phyloP scores from a whole-genome alignment of 2,329 filamentous ascomycete species.

The Gaeumannomyces tritici region DNA sequence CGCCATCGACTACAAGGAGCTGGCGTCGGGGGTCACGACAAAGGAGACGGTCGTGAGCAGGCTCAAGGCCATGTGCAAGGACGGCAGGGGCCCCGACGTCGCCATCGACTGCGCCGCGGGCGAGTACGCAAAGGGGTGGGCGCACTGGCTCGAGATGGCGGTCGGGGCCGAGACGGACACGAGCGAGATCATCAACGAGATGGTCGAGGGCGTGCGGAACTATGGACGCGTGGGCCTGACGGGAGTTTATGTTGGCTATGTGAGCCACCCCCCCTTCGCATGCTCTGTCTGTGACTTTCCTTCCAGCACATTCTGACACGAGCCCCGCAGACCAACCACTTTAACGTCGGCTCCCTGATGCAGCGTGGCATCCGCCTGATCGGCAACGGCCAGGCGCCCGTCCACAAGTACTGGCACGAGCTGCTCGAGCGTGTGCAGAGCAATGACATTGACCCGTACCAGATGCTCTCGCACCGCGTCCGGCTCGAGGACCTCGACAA shows the following conservation, averaged over 20 bases:
- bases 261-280: constrained; percentile 18
- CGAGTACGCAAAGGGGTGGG: constrained; percentile 52
- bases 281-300: neutral
- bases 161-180: constrained; percentile 75
- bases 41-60: constrained; percentile 56
- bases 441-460: constrained; percentile 61
- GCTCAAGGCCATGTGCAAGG: constrained; percentile 66
- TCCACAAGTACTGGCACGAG: constrained; percentile 76
- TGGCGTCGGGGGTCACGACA: constrained; percentile 46
- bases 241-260: constrained; percentile 55
- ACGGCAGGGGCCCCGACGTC: constrained; percentile 65
- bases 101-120: constrained; percentile 57
- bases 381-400: constrained; percentile 57
- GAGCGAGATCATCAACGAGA: constrained; percentile 71
- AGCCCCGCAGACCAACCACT: constrained; percentile 56
- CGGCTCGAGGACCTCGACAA: constrained; percentile 62
- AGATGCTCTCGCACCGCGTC: constrained; percentile 75
- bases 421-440: constrained; percentile 59
- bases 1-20: constrained; percentile 56
- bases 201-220: constrained; percentile 63
- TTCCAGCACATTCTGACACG: neutral
- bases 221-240: constrained; percentile 71
- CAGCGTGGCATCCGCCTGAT: constrained; percentile 75
- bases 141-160: constrained; percentile 47
- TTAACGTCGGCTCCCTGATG: constrained; percentile 79